Base-by-base conservation (phyloP, 73 alveolate species). In the Paraurostyla sp. region DNA sequence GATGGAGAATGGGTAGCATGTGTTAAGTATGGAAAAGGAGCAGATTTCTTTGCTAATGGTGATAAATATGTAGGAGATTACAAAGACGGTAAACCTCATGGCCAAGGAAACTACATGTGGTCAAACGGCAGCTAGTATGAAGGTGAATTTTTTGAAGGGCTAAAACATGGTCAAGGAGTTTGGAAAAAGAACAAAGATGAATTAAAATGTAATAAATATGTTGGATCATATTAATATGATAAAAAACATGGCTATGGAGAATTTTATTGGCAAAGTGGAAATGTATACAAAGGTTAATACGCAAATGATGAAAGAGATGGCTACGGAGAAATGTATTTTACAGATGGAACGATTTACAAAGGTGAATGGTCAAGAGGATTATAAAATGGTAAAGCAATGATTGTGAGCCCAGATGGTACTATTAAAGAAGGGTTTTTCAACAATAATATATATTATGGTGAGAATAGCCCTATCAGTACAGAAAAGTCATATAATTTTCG, bases 1-100 rank as follows among this genome's bases (percentile, higher is more conserved):
- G 98, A 93, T 52, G 99, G 99, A n/a, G 90, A 95, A 35, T 93
- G 95, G 88, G 36, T 52, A 35, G 59, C 30, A 0, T 73, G 91
- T 68, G 33, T 59, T 49, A 93, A 91, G 78, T 69, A 83, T 51
- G 97, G 97, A 42, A 50, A 48, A 41, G 94, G 97, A 42, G 58
- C 59, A 40, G 94, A 89, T 49, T 41, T 50, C 48, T 90, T 62
- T 33, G 91, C 88, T 27, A 88, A 81, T 52, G 97, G 97, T 0
- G 93, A 93, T 27, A 52, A 38, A 20, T 85, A 48, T 65, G 88
- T 46, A 43, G 97, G 97, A 0, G 81, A 93, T 41, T 93, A 76
- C 84, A 56, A 62, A 51, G 80, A 83, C 54, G 97, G 97, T 32
- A 33, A 51, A 33, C 83, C 85, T n/a, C 54, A 87, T 42, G 93